These are phyloP conservation scores for Lyophyllum atratum DNA, from an alignment of 768 basidiomycete species.

Conservation along the genomic window DNA sequence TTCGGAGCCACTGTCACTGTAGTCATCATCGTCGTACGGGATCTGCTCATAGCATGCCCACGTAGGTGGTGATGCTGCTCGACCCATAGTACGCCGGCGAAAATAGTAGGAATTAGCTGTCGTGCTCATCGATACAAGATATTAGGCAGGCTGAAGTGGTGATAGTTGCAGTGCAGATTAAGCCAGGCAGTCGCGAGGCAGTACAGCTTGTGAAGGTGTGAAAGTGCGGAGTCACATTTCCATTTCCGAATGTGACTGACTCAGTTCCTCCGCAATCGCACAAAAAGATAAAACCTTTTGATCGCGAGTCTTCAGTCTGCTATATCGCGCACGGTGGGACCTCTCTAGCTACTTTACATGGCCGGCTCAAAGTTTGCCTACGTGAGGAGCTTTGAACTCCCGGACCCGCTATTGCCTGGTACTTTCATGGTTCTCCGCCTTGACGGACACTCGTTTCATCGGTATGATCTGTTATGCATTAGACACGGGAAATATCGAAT, in stretches of 20 bases:
- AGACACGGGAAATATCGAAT: neutral
- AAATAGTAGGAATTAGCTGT: constrained; percentile 48
- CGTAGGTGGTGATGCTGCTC: constrained; percentile 81
- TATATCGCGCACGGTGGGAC: neutral
- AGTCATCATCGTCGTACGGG: constrained; percentile 64
- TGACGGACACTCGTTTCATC: constrained; percentile 94
- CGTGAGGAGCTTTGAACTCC: constrained; percentile 86
- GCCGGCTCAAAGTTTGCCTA: constrained; percentile 93
- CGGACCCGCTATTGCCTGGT: constrained; percentile 81
- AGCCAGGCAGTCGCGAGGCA: constrained; percentile 17
- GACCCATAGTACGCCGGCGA: constrained; percentile 74
- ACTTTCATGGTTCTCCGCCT: constrained; percentile 85
- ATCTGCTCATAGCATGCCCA: constrained; percentile 94
- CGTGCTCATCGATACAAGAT: constrained; percentile 35
- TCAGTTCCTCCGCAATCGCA: neutral
- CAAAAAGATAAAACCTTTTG: neutral
- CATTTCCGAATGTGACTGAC: constrained; percentile 1
- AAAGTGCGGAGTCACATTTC: constrained; percentile 15
- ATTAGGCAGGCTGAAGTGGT: neutral
- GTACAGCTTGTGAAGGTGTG: constrained; percentile 6
- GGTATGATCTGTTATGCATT: constrained; percentile 43
- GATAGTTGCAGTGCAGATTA: constrained; percentile 6
- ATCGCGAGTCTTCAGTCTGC: neutral
- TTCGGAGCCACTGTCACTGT: constrained; percentile 59
- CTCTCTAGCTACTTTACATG: constrained; percentile 58